Conservation (phyloP, 768 basidiomycete species). For the Leccinum aurantiacum region DNA sequence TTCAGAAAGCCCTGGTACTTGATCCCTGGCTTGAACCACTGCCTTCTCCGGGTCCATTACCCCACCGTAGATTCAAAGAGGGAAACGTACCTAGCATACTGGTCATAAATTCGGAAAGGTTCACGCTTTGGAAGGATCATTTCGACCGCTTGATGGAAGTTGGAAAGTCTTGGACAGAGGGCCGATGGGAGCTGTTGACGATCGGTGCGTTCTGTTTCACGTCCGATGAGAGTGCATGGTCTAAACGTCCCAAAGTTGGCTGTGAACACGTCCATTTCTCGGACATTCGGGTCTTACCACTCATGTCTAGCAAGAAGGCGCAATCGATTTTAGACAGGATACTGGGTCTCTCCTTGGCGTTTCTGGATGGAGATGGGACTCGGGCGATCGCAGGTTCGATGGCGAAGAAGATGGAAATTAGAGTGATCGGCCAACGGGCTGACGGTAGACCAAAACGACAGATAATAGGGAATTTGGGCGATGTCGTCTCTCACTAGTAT, state of each 20-base stretch:
- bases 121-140: conserved; percentile 79
- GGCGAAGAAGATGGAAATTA: conserved; percentile 23
- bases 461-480: conserved; percentile 20
- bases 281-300: conserved; percentile 29
- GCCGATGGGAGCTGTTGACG: conserved; percentile 45
- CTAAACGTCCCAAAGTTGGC: conserved; percentile 18
- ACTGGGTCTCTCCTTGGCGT: conserved; percentile 20
- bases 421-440: conserved; percentile 20
- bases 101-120: conserved; percentile 74
- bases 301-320: conserved; percentile 18
- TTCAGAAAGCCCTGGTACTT: conserved; percentile 58
- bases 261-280: conserved; percentile 30
- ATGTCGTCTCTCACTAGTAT: conserved; percentile 27
- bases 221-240: not conserved
- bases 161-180: conserved; percentile 53
- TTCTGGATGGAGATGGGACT: conserved; percentile 20
- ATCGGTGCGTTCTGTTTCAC: conserved; percentile 38
- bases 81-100: conserved; percentile 42
- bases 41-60: conserved; percentile 51
- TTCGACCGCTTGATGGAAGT: conserved; percentile 58
- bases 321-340: conserved; percentile 25
- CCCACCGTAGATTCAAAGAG: conserved; percentile 13
- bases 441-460: conserved; percentile 28
- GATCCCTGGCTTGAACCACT: conserved; percentile 89
- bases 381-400: not conserved